Evolutionary conservation across 306 rosid genomes (phyloP).

Genomic region (Trifolium fragiferum): DNA sequence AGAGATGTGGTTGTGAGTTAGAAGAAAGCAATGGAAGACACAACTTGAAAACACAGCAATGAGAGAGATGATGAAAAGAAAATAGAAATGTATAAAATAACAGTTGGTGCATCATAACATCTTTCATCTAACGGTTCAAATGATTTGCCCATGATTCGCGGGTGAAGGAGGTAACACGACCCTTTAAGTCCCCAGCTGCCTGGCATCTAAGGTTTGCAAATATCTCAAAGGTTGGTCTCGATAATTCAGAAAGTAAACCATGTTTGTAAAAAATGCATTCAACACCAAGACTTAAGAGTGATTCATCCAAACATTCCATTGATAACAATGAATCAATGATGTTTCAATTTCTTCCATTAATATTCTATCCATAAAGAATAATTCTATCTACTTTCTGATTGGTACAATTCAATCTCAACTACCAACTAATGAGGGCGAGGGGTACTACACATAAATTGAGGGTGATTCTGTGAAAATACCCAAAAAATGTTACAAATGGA

Average conservation of each 20-base stretch:
- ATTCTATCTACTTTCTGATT: background rate
- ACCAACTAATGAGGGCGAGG: background rate
- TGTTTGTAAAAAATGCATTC: background rate
- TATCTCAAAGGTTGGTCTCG: background rate
- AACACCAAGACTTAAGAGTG: background rate
- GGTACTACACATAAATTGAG: constrained; percentile 8
- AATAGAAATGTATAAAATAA: no score
- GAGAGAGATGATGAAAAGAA: no score
- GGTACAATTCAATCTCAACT: background rate
- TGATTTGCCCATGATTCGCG: no score
- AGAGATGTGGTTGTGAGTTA: no score
- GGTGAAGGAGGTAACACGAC: background rate
- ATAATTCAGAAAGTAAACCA: background rate
- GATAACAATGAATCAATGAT: background rate
- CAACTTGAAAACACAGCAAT: no score
- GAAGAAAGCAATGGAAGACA: no score
- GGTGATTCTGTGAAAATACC: constrained; percentile 10
- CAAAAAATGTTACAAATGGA: constrained; percentile 17
- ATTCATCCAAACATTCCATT: background rate
- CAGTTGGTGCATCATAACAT: no score
- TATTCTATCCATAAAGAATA: background rate
- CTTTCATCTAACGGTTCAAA: no score
- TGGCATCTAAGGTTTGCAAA: background rate
- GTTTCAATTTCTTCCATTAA: constrained; percentile 13
- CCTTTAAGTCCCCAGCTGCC: background rate